phyloP scores from a whole-genome alignment of 768 basidiomycete genomes.

The Cantharellus cinnabarinus region DNA sequence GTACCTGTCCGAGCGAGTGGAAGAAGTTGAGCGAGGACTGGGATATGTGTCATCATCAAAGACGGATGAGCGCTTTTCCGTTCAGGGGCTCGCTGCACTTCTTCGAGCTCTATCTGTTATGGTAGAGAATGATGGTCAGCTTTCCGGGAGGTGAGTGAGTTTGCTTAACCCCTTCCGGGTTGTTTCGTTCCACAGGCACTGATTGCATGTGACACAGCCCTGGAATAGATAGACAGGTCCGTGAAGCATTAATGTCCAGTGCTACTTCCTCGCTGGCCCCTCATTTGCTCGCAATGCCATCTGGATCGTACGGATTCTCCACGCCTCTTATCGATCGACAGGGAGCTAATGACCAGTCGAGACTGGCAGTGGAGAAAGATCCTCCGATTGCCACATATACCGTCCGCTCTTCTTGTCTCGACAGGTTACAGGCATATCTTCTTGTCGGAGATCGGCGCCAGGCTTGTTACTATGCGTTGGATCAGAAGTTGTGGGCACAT shows the following conservation, averaged over 20 bases:
- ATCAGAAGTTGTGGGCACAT: conserved; percentile 85
- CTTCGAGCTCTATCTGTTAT: conserved; percentile 56
- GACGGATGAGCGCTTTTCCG: conserved; percentile 27
- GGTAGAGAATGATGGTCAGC: conserved; percentile 74
- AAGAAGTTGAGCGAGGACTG: conserved; percentile 58
- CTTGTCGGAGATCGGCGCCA: conserved; percentile 66
- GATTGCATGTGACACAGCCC: conserved; percentile 22
- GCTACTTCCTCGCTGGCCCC: not conserved
- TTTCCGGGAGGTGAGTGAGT: conserved; percentile 57
- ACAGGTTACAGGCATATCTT: conserved; percentile 61
- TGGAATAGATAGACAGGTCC: conserved; percentile 52
- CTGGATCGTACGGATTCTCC: conserved; percentile 3
- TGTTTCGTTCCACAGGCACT: not conserved
- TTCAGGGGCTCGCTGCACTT: conserved; percentile 59
- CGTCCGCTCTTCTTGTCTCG: conserved; percentile 41
- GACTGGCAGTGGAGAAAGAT: conserved; percentile 17
- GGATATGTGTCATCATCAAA: conserved; percentile 33
- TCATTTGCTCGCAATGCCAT: not conserved
- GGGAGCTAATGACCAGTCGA: not conserved
- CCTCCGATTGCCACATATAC: conserved; percentile 35
- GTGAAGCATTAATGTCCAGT: conserved; percentile 29
- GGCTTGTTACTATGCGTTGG: conserved; percentile 75
- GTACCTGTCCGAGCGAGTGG: conserved; percentile 55
- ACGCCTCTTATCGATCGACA: conserved; percentile 1
- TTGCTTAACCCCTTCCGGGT: conserved; percentile 4